phyloP scores from a whole-genome alignment of 2,329 filamentous ascomycete genomes.

The Calonectria fujianensis region DNA sequence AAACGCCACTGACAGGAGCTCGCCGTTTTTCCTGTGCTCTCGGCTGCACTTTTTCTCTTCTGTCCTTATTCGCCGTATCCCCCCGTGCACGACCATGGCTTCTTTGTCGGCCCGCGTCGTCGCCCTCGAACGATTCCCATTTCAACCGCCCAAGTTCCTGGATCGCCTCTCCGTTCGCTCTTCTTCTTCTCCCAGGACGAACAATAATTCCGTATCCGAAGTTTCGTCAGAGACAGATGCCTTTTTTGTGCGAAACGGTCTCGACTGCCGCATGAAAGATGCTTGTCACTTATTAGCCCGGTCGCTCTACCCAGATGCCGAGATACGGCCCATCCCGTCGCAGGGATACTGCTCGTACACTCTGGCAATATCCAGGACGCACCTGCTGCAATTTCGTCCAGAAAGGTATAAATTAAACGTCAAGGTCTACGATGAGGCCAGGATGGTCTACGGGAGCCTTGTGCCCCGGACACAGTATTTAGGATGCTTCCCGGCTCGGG shows the following conservation, averaged over 20 bases:
- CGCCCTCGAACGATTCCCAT: conserved; percentile 1
- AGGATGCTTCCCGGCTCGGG: conserved; percentile 55
- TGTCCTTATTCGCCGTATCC: neutral
- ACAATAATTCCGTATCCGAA: neutral
- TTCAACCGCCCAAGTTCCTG: neutral
- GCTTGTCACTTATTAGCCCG: conserved; percentile 57
- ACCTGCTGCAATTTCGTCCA: conserved; percentile 70
- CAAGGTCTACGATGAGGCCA: conserved; percentile 60
- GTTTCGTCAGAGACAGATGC: conserved; percentile 17
- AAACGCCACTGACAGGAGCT: conserved; percentile 10
- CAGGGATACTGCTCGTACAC: conserved; percentile 74
- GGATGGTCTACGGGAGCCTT: conserved; percentile 62
- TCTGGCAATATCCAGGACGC: conserved; percentile 61
- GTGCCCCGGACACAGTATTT: conserved; percentile 65
- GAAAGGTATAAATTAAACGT: conserved; percentile 64
- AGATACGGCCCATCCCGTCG: conserved; percentile 58
- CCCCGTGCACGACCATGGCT: neutral
- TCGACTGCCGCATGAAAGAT: conserved; percentile 36
- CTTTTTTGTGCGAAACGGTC: conserved; percentile 52
- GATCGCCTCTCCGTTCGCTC: neutral
- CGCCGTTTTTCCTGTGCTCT: neutral
- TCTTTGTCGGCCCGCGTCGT: neutral
- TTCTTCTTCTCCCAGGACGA: neutral
- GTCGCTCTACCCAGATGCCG: conserved; percentile 56
- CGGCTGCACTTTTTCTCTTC: neutral